Evolutionary conservation across 108 stramenopile genomes (phyloP).

Genomic region (Fistulifera pelliculosa): DNA sequence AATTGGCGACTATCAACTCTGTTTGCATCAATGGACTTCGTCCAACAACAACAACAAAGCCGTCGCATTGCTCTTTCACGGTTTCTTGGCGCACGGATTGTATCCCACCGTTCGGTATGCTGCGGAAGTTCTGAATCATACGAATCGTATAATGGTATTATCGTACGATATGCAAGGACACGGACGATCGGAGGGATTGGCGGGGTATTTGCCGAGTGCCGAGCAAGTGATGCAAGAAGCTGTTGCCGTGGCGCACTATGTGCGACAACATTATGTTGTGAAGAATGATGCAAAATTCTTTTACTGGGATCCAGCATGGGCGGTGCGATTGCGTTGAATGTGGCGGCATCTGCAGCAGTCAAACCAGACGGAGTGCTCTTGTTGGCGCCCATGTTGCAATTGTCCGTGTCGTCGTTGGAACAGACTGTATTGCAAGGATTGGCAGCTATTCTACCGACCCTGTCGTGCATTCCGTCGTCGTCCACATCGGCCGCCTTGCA

Average conservation of each 20-base stretch:
- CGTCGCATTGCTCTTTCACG: conserved; percentile 64
- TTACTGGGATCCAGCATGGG: conserved; percentile 77
- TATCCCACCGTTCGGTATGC: conserved; percentile 78
- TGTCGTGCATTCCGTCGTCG: conserved; percentile 45
- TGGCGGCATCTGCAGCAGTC: conserved; percentile 27
- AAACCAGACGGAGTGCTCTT: conserved; percentile 54
- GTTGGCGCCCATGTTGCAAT: conserved; percentile 72
- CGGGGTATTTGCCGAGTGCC: conserved; percentile 50
- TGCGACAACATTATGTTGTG: conserved; percentile 12
- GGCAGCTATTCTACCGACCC: conserved; percentile 27
- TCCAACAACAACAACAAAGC: conserved; percentile 16
- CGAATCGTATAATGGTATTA: conserved; percentile 42
- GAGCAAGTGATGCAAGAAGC: conserved; percentile 48
- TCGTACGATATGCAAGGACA: conserved; percentile 70
- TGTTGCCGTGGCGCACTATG: conserved; percentile 40
- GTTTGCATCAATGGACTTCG: too few relatives aligned
- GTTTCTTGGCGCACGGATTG: conserved; percentile 64
- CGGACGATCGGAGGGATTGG: conserved; percentile 51
- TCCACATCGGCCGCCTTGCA: conserved; percentile 55
- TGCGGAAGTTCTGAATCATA: conserved; percentile 46
- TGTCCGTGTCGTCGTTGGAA: conserved; percentile 40
- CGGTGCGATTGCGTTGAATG: conserved; percentile 65
- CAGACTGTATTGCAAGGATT: conserved; percentile 25
- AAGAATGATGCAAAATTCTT: conserved; percentile 29
- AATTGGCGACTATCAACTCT: too few relatives aligned